Conservation (phyloP, 2,329 filamentous ascomycete genomes). For the Eutypa lata region DNA sequence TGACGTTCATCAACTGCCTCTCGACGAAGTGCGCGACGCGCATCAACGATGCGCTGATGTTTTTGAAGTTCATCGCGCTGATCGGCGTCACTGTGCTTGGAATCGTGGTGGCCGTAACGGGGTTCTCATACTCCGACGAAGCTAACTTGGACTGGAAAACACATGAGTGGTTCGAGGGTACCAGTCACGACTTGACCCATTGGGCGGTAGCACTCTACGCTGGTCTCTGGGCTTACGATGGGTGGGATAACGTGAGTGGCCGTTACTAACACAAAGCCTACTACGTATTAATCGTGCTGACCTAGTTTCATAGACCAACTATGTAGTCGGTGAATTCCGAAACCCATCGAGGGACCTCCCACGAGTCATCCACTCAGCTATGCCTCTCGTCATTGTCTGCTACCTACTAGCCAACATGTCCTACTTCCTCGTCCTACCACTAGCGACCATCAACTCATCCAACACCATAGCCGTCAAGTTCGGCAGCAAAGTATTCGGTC, state of each 20-base stretch:
- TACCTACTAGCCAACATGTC: conserved; percentile 90
- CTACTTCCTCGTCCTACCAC: conserved; percentile 90
- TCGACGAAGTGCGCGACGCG: conserved; percentile 86
- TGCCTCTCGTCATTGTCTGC: conserved; percentile 86
- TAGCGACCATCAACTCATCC: conserved; percentile 73
- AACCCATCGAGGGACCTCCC: conserved; percentile 88
- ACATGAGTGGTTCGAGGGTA: conserved; percentile 83
- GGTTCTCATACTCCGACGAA: conserved; percentile 71
- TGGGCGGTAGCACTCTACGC: conserved; percentile 96
- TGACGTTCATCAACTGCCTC: conserved; percentile 85
- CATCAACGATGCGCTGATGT: conserved; percentile 91
- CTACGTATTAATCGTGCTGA: conserved; percentile 22
- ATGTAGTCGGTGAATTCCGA: conserved; percentile 94
- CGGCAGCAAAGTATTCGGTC: conserved; percentile 84
- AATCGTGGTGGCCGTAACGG: conserved; percentile 84
- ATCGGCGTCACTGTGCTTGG: conserved; percentile 83
- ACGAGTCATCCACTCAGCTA: conserved; percentile 91
- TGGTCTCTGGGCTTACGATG: conserved; percentile 96
- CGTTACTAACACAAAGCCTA: background rate
- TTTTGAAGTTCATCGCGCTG: conserved; percentile 90
- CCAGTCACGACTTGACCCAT: conserved; percentile 72
- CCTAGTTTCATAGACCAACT: conserved; percentile 69
- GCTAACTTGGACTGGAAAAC: conserved; percentile 85
- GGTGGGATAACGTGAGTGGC: conserved; percentile 91
- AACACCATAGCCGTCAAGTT: conserved; percentile 98